Conservation (phyloP, 371 early-diverging fungal genomes). For the Syncephalis fuscata region DNA sequence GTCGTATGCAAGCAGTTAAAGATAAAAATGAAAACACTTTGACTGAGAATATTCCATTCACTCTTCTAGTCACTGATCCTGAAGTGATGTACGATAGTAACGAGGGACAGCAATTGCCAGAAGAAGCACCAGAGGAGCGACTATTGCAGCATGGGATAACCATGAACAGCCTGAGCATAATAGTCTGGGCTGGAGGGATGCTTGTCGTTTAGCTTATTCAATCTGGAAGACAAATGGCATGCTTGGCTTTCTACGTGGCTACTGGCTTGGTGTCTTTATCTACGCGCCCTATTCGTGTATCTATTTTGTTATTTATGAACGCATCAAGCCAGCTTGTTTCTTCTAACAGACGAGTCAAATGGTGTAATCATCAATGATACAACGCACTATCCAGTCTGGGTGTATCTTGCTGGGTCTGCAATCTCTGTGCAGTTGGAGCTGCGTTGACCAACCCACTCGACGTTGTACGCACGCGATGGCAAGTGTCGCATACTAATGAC, state of each 20-base stretch:
- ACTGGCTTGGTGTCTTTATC: constrained; percentile 56
- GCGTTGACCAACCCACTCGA: constrained; percentile 52
- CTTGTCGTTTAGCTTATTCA: constrained; percentile 12
- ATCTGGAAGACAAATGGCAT: constrained; percentile 25
- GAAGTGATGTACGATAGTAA: too few species aligned
- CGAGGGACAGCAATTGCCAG: too few species aligned
- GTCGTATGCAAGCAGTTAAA: constrained; percentile 26
- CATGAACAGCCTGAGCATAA: too few species aligned
- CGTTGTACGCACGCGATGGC: constrained; percentile 72
- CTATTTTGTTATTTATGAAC: constrained; percentile 64
- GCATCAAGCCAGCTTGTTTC: constrained; percentile 23
- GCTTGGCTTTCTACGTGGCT: constrained; percentile 53
- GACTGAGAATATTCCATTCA: too few species aligned
- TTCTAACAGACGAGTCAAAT: background rate
- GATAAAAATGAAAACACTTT: too few species aligned
- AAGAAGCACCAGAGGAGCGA: too few species aligned
- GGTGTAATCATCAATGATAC: background rate
- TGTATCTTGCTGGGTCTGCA: constrained; percentile 37
- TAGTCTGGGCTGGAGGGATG: constrained; percentile 3
- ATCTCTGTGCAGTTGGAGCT: constrained; percentile 36
- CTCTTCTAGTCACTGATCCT: too few species aligned
- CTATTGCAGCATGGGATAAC: too few species aligned
- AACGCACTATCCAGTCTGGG: constrained; percentile 18
- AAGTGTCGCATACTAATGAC: constrained; percentile 24
- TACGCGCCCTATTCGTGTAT: constrained; percentile 32